Evolutionary conservation across 1,284 basidiomycete genomes (phyloP), one percentile per base, ranked within the genome.

Genomic region (Microbotryum silenes-acaulis): DNA sequence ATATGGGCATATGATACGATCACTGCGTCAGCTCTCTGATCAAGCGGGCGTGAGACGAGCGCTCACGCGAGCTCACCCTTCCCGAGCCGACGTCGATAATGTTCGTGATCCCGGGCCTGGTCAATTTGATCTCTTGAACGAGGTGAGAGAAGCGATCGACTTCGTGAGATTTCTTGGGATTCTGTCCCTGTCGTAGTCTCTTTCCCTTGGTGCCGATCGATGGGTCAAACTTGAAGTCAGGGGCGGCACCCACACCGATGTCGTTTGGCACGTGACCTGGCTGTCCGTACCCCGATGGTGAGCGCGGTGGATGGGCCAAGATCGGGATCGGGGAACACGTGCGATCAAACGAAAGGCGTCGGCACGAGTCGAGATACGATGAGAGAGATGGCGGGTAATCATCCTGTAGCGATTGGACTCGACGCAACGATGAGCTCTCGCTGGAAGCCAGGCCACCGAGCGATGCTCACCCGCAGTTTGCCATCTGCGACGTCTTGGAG

Each of bases 131-230:
- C 16, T 57, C 42, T 2, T 23, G 20, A 20, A 64, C 67, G 18
- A 47, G 16, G 2, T 14, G 8, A 6, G 21, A 63, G 54, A 69
- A 59, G 33, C 51, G 20, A 16, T 55, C 59, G 4, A 64, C 62
- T 46, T 69, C 67, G 52, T 69, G 67, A 2, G 48, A 48, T 48
- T 69, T 69, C 51, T 69, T 69, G 16, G 67, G 67, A 10, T 46
- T 48, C 47, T 59, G 54, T 3, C 62, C 65, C 1, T 59, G 59
- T 8, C 54, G 44, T 1, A 47, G 27, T 18, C 51, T 54, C 25
- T 37, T 56, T 14, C 42, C 57, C n/a, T 59, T 50, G 21, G 9
- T 25, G 23, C 16, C 31, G 21, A 49, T n/a, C 23, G 50, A 31
- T 9, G 50, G 31, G 8, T 50, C 33, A 29, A 23, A 56, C 44